phyloP scores from a whole-genome alignment of 495 filamentous ascomycete genomes.

The Viridothelium virens region DNA sequence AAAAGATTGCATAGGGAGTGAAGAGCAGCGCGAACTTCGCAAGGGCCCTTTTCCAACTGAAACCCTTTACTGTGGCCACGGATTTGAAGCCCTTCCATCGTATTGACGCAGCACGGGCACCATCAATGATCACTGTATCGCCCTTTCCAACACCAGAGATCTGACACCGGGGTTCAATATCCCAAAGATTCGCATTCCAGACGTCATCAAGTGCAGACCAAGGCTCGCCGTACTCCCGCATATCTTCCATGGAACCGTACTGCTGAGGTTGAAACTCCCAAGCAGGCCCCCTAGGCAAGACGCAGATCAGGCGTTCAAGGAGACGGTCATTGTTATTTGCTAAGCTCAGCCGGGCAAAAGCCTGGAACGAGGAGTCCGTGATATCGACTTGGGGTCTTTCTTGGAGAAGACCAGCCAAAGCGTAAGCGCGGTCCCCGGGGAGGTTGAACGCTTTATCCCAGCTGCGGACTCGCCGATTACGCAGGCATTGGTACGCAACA shows the following conservation, averaged over 20 bases:
- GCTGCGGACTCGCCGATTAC: conserved; percentile 17
- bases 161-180: conserved; percentile 38
- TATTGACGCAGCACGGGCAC: conserved; percentile 29
- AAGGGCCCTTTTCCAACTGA: conserved; percentile 22
- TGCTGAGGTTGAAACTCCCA: conserved; percentile 8
- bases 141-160: conserved; percentile 37
- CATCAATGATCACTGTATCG: conserved; percentile 39
- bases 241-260: conserved; percentile 1
- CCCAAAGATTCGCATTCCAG: conserved; percentile 37
- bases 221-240: conserved; percentile 14
- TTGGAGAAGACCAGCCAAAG: conserved; percentile 41
- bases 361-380: conserved; percentile 40
- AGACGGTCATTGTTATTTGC: conserved; percentile 40
- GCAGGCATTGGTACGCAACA: conserved; percentile 28
- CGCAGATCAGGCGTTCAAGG: conserved; percentile 41
- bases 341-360: conserved; percentile 41
- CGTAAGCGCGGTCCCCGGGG: conserved; percentile 39
- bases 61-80: conserved; percentile 17
- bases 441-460: conserved; percentile 12
- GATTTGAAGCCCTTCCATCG: conserved; percentile 35
- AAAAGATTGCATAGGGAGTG: background rate
- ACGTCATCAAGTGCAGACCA: conserved; percentile 35
- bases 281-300: conserved; percentile 26
- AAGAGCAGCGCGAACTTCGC: conserved; percentile 15
- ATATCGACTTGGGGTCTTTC: conserved; percentile 32